Evolutionary conservation across 1,284 basidiomycete species (phyloP).

Genomic region (Marasmius sp.): DNA sequence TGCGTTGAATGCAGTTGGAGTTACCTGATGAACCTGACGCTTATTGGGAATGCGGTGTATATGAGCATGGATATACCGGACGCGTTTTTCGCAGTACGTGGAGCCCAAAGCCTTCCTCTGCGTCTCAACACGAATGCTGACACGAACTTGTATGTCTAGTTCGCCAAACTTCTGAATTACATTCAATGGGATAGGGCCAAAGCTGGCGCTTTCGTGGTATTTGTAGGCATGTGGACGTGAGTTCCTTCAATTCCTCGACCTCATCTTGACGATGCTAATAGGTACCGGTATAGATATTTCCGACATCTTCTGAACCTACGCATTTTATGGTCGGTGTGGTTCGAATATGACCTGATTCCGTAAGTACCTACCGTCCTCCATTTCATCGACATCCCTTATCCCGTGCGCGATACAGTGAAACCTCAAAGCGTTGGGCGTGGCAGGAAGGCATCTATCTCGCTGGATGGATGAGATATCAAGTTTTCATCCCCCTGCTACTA

Average conservation of each 20-base stretch:
- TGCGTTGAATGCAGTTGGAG: conserved; percentile 66
- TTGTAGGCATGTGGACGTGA: conserved; percentile 83
- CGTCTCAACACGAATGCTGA: background rate
- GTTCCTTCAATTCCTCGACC: conserved; percentile 30
- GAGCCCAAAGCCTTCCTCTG: background rate
- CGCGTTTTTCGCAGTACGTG: conserved; percentile 78
- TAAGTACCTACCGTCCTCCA: conserved; percentile 38
- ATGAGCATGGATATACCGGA: conserved; percentile 98
- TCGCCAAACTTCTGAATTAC: conserved; percentile 88
- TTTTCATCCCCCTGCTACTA: conserved; percentile 73
- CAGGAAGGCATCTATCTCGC: conserved; percentile 72
- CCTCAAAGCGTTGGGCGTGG: conserved; percentile 60
- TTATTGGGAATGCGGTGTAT: conserved; percentile 91
- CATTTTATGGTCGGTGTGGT: conserved; percentile 89
- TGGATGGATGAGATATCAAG: conserved; percentile 81
- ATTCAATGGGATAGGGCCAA: conserved; percentile 69
- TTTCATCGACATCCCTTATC: background rate
- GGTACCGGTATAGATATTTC: conserved; percentile 74
- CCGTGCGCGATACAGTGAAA: conserved; percentile 41
- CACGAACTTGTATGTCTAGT: conserved; percentile 37
- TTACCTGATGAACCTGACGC: conserved; percentile 79
- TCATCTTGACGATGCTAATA: background rate
- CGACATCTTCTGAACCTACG: conserved; percentile 90
- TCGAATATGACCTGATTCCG: conserved; percentile 80
- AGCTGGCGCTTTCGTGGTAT: conserved; percentile 62